phyloP scores from a whole-genome alignment of 2,329 filamentous ascomycete species.

The Akanthomyces lecanii region DNA sequence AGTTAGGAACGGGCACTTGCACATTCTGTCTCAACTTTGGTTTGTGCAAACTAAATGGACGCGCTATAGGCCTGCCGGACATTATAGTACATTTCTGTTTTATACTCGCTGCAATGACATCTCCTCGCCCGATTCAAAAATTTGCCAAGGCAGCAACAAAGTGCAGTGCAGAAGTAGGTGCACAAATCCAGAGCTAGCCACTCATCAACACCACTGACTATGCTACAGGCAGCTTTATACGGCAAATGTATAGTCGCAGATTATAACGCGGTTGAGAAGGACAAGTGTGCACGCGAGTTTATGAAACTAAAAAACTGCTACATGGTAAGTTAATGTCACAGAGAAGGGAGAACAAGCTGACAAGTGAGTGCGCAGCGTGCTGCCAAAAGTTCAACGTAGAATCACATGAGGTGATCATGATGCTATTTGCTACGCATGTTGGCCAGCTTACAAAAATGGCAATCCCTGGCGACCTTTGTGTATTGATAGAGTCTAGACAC shows the following conservation, averaged over 20 bases:
- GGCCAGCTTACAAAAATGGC: not conserved
- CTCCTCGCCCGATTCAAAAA: constrained; percentile 48
- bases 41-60: not conserved
- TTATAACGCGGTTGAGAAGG: constrained; percentile 84
- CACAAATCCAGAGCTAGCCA: not conserved
- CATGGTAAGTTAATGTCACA: constrained; percentile 53
- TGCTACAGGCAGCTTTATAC: constrained; percentile 68
- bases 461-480: not conserved
- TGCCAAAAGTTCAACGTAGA: constrained; percentile 15
- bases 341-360: not conserved
- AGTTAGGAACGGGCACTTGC: not conserved
- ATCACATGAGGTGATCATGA: not conserved
- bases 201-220: not conserved
- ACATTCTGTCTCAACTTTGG: not conserved
- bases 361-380: constrained; percentile 14
- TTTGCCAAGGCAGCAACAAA: constrained; percentile 51
- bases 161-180: constrained; percentile 51
- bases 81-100: not conserved
- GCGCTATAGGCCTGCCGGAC: not conserved
- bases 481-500: not conserved
- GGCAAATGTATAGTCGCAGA: constrained; percentile 89
- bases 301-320: constrained; percentile 83
- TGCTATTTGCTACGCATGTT: not conserved
- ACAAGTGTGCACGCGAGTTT: constrained; percentile 86
- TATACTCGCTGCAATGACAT: not conserved